Base-by-base conservation (phyloP, 2,329 filamentous ascomycete species). In the Exophiala phaeomuriformis region DNA sequence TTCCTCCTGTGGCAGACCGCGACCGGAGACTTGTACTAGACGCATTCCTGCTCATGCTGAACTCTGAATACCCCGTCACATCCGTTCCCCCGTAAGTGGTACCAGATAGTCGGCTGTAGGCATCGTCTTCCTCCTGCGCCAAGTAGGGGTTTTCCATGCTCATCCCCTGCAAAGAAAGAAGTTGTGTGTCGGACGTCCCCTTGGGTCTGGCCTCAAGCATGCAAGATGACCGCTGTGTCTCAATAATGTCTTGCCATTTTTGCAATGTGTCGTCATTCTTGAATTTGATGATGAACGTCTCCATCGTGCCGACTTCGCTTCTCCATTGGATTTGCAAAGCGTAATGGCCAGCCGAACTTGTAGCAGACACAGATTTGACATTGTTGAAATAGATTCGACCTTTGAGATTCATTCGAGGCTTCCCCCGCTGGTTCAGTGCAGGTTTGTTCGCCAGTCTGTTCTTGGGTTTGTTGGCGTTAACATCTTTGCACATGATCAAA, bases 361-460 rank as follows among this genome's bases (percentile, higher is more conserved):
- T 77, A 12, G 86, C 90, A 40, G 95, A 77, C n/a, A 95, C 85
- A 68, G 96, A 89, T 37, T 90, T 97, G 51, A 98, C 91, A 66
- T 98, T 98, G 63, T 90, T 90, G 90, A 98, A 97, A 73, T 96
- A 97, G 64, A 98, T 98, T 48, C 93, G 83, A 37, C 93, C 93
- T 71, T 98, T 98, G 31, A 98, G 78, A 70, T 96, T 90, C 57
- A 97, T 77, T 62, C 79, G 81, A 30, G 77, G 73, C 71, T 91
- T 95, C 40, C 85, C 86, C 64, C 82, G 86, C 67, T 81, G 84
- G 10, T 75, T 65, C 12, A 75, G 84, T 67, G 88, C 91, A 52
- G 89, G 87, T 68, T 86, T 68, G 54, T 71, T 68, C 53, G 79
- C 77, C 61, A 82, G 72, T 62, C 81, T 81, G 57, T 83, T 82